Evolutionary conservation across 768 basidiomycete species (phyloP).

Genomic region (Chiua virens): DNA sequence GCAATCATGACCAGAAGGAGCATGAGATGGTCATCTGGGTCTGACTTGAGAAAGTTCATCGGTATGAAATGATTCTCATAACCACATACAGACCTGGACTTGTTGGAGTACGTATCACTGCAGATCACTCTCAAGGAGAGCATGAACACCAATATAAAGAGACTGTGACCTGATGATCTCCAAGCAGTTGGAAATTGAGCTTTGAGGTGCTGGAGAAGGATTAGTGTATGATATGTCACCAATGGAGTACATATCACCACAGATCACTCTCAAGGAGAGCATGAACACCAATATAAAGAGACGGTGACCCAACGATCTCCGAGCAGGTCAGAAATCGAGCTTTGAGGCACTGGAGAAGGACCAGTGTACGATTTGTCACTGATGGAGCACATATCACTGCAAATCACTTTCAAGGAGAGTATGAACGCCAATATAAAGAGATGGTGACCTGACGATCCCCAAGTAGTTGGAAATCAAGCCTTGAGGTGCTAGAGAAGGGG

Average conservation of each 20-base stretch:
- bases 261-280: conserved; percentile 78
- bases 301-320: conserved; percentile 70
- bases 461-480: conserved; percentile 69
- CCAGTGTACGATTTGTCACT: no score
- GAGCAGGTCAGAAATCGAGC: conserved; percentile 70
- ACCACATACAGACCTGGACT: conserved; percentile 79
- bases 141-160: conserved; percentile 76
- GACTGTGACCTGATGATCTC: conserved; percentile 68
- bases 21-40: conserved; percentile 59
- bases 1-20: conserved; percentile 62
- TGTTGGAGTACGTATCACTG: conserved; percentile 60
- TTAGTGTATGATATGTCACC: no score
- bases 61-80: conserved; percentile 60
- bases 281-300: conserved; percentile 74
- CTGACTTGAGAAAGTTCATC: conserved; percentile 53
- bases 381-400: conserved; percentile 65
- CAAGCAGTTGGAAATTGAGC: conserved; percentile 71
- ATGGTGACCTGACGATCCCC: conserved; percentile 70
- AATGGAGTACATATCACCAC: conserved; percentile 91
- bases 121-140: conserved; percentile 79
- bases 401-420: conserved; percentile 78
- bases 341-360: conserved; percentile 65
- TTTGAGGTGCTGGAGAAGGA: conserved; percentile 65
- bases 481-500: conserved; percentile 66
- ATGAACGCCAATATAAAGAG: conserved; percentile 74